Conservation (phyloP, 225 moss, liverwort and hornwort genomes). For the Neckera pumila region DNA sequence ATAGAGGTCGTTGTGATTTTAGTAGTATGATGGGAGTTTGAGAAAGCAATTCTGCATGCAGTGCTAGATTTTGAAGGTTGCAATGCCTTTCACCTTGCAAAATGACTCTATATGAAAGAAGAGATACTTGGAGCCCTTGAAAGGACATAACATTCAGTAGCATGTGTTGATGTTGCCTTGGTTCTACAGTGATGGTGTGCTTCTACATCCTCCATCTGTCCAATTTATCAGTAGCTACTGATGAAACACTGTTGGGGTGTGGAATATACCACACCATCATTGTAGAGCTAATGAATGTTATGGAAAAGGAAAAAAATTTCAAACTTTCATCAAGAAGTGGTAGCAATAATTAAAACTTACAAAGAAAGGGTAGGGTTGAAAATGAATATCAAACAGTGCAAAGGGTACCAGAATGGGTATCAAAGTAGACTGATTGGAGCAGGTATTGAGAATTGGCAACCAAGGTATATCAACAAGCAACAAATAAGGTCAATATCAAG, state of each 20-base stretch:
- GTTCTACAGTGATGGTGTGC: no score
- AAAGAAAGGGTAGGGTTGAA: neutral
- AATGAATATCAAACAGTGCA: neutral
- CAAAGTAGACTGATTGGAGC: neutral
- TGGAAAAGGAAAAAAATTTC: neutral
- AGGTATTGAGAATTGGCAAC: neutral
- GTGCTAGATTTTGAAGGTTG: neutral
- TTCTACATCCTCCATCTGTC: no score
- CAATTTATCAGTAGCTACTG: no score
- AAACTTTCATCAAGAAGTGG: neutral
- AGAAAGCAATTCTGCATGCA: neutral
- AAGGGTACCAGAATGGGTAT: neutral
- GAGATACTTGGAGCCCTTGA: neutral
- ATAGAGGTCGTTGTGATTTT: no score
- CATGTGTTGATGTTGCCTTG: no score
- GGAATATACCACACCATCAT: no score
- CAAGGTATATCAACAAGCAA: neutral
- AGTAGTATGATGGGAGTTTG: no score
- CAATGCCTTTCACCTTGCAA: neutral
- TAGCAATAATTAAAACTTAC: neutral
- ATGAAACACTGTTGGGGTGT: no score
- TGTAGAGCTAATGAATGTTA: no score
- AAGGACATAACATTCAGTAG: no score
- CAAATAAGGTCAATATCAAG: accelerated
- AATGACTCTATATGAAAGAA: neutral